phyloP scores from a whole-genome alignment of 257 asterid species.

The Handroanthus guayacan region DNA sequence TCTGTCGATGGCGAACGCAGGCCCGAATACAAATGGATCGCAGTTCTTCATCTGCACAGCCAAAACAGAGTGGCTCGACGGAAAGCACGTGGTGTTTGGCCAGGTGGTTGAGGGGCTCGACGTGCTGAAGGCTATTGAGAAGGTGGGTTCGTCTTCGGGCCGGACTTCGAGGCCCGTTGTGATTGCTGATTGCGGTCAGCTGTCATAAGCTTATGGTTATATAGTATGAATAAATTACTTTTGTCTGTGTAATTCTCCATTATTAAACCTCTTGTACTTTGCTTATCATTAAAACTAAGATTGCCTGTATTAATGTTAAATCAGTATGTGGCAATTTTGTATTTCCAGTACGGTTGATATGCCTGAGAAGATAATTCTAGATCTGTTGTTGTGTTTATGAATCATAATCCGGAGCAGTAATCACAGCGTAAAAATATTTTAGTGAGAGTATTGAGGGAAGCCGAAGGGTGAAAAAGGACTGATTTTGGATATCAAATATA shows the following conservation, averaged over 20 bases:
- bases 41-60: constrained; percentile 39
- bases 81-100: constrained; percentile 44
- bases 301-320: not conserved
- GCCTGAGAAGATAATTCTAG: too few species aligned
- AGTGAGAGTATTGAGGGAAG: too few species aligned
- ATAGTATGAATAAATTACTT: too few species aligned
- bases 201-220: not conserved
- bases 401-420: too few species aligned
- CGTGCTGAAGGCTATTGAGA: constrained; percentile 34
- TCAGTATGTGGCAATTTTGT: too few species aligned
- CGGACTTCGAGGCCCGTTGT: constrained; percentile 12
- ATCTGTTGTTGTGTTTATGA: not conserved
- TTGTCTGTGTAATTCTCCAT: too few species aligned
- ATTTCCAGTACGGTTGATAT: too few species aligned
- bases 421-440: too few species aligned
- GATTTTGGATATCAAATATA: too few species aligned
- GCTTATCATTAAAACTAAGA: not conserved
- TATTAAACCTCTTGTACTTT: not conserved
- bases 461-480: too few species aligned
- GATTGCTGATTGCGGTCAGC: constrained; percentile 27
- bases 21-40: constrained; percentile 40
- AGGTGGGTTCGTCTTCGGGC: constrained; percentile 33
- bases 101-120: constrained; percentile 38
- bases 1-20: constrained; percentile 43
- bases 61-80: constrained; percentile 38